Conservation (phyloP, 192 early-diverging fungal species). For the Mortierella alpina region DNA sequence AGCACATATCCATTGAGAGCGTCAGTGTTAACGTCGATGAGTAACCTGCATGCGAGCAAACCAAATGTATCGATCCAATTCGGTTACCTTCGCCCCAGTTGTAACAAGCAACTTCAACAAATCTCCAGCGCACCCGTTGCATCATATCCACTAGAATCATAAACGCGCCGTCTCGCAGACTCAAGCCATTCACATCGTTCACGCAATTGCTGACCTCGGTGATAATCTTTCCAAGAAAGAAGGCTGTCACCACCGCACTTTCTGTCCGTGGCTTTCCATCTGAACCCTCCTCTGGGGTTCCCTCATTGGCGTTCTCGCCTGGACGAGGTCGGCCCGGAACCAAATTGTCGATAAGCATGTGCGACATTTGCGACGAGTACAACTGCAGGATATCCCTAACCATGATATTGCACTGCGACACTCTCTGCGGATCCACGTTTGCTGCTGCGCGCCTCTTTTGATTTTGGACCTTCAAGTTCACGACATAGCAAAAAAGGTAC, state of each 20-base stretch:
- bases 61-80: neutral
- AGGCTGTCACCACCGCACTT: conserved; percentile 71
- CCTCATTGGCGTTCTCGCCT: neutral
- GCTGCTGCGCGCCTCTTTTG: conserved; percentile 51
- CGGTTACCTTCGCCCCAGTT: conserved; percentile 80
- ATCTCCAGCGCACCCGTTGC: conserved; percentile 76
- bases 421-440: conserved; percentile 68
- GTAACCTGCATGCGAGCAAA: neutral
- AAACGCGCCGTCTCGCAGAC: conserved; percentile 79
- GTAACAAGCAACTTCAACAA: conserved; percentile 80
- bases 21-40: neutral
- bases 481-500: neutral
- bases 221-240: conserved; percentile 82
- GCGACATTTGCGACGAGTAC: conserved; percentile 66
- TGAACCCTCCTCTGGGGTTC: neutral
- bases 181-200: conserved; percentile 80
- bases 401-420: conserved; percentile 75
- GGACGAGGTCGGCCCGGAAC: conserved; percentile 53
- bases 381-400: conserved; percentile 70
- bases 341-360: conserved; percentile 60
- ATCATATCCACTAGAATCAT: conserved; percentile 74
- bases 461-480: conserved; percentile 11
- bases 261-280: conserved; percentile 58
- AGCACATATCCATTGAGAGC: conserved; percentile 4
- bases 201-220: conserved; percentile 80